Conservation (phyloP, 805 yeast species). For the Saccharomycopsis javanensis region DNA sequence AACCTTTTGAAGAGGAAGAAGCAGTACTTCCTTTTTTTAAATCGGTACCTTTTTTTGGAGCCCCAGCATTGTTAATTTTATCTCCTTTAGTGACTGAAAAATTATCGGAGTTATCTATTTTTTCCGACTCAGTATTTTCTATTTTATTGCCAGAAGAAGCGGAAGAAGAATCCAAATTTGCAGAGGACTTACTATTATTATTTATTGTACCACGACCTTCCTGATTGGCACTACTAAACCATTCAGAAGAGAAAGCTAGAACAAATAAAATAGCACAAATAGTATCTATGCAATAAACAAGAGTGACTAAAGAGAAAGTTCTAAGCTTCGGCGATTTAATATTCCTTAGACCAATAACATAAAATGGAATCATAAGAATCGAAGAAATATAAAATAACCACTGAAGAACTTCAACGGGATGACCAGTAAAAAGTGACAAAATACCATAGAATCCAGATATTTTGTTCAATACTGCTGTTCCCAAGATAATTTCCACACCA, state of each 20-base stretch:
- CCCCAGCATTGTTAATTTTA: background rate
- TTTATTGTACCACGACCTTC: constrained; percentile 24
- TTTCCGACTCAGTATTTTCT: background rate
- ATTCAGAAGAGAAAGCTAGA: constrained; percentile 58
- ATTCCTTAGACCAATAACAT: constrained; percentile 45
- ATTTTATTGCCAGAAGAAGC: background rate
- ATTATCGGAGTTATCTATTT: background rate
- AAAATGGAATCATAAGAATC: constrained; percentile 51
- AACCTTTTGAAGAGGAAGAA: background rate
- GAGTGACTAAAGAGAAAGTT: constrained; percentile 51
- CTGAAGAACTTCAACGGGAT: constrained; percentile 72
- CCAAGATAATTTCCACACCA: constrained; percentile 77
- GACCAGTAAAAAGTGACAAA: constrained; percentile 79
- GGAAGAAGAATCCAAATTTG: background rate
- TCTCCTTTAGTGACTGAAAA: background rate
- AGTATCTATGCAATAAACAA: constrained; percentile 61
- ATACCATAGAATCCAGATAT: constrained; percentile 85
- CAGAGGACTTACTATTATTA: constrained; percentile 1
- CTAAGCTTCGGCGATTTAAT: constrained; percentile 49
- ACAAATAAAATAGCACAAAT: constrained; percentile 59
- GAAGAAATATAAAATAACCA: constrained; percentile 71
- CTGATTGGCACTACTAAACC: constrained; percentile 42
- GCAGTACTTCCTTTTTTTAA: background rate
- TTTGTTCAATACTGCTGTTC: constrained; percentile 72
- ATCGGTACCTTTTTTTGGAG: background rate